Evolutionary conservation across 2,329 filamentous ascomycete genomes (phyloP).

Genomic region (Penicillium janthinellum): DNA sequence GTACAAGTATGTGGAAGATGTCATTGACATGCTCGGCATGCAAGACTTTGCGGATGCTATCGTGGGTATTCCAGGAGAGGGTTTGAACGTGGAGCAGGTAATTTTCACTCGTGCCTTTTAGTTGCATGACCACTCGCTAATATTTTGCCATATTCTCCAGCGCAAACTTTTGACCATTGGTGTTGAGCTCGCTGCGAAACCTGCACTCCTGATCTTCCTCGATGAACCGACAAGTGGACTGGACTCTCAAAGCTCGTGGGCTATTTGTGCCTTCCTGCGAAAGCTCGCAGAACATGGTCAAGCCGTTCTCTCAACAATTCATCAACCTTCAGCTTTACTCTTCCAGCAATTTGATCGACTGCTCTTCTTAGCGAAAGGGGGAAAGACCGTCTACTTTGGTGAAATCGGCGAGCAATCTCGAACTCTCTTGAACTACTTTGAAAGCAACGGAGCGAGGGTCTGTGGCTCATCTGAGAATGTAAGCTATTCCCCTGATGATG

Average conservation of each 20-base stretch:
- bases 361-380: constrained; percentile 64
- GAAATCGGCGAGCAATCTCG: constrained; percentile 62
- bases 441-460: constrained; percentile 59
- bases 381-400: constrained; percentile 68
- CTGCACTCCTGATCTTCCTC: constrained; percentile 80
- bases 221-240: constrained; percentile 92
- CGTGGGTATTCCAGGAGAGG: constrained; percentile 83
- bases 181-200: constrained; percentile 88
- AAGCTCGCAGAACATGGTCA: constrained; percentile 85
- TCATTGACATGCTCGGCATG: constrained; percentile 85
- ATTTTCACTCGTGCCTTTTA: not conserved
- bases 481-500: constrained; percentile 1
- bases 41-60: constrained; percentile 82
- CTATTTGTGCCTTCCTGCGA: constrained; percentile 81
- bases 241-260: constrained; percentile 87
- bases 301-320: constrained; percentile 88
- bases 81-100: constrained; percentile 60
- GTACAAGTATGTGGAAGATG: constrained; percentile 77
- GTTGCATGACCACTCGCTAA: not conserved
- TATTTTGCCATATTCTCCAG: not conserved
- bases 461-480: constrained; percentile 64
- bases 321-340: constrained; percentile 89
- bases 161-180: constrained; percentile 74
- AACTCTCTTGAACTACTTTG: constrained; percentile 64
- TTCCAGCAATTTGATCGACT: constrained; percentile 77